Conservation (phyloP, 805 yeast species). For the Cyberlindnera xishuangbannaensis region DNA sequence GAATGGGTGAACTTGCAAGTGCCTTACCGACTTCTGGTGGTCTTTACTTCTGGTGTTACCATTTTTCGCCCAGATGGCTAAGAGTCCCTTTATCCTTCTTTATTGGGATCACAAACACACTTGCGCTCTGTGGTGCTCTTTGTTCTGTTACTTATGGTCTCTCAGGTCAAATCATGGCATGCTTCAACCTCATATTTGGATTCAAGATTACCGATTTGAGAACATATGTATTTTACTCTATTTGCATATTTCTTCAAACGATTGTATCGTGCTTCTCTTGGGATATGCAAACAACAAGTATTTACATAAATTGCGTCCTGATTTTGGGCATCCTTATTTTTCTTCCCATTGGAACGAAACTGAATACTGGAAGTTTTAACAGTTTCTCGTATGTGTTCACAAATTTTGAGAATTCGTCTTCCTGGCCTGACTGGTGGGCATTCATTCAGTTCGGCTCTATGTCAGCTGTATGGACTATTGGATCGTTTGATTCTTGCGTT, state of each 20-base stretch:
- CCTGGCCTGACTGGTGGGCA: conserved; percentile 59
- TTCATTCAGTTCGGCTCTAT: conserved; percentile 44
- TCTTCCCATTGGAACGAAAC: conserved; percentile 47
- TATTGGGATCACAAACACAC: conserved; percentile 60
- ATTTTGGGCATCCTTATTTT: conserved; percentile 50
- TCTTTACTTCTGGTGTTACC: conserved; percentile 54
- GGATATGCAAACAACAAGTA: conserved; percentile 37
- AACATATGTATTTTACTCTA: conserved; percentile 56
- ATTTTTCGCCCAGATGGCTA: conserved; percentile 48
- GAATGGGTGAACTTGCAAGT: conserved; percentile 57
- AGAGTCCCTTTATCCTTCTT: conserved; percentile 48
- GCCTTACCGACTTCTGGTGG: conserved; percentile 72
- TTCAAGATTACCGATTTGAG: conserved; percentile 45
- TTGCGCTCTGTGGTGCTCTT: conserved; percentile 57
- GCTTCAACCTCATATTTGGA: conserved; percentile 35
- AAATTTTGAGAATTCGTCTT: conserved; percentile 40
- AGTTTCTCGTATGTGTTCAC: conserved; percentile 52
- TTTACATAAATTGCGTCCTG: conserved; percentile 43
- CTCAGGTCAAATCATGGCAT: conserved; percentile 48
- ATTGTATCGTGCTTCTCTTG: conserved; percentile 22
- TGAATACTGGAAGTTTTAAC: conserved; percentile 32
- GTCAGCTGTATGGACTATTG: conserved; percentile 74
- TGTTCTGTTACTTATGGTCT: conserved; percentile 65
- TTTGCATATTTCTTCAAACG: conserved; percentile 43
- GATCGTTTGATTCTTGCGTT: conserved; percentile 65